Evolutionary conservation across 2,329 filamentous ascomycete species (phyloP), one percentile per base, ranked within the genome.

Genomic region (Aspergillus carbonarius): DNA sequence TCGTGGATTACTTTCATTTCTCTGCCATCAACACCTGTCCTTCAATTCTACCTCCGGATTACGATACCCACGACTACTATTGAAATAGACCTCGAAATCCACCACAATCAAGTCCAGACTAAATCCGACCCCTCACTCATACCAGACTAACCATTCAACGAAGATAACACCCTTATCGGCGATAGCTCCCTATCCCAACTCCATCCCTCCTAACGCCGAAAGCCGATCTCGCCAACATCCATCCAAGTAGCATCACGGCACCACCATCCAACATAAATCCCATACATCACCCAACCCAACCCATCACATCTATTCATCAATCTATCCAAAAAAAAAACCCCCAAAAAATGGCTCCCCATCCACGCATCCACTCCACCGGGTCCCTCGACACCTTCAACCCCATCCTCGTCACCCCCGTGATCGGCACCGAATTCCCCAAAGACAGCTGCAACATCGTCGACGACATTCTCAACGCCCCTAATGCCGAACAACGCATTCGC

Each of bases 401-500:
- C 3, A 49, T 58, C 17, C 15, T 59, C n/a, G 42, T 63, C 9
- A 78, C 77, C 0, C 69, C 72, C 1, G 70, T 77, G 18, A 79
- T 80, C 57, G 78, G 78, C 2, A 68, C 72, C 8, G 78, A 80
- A 63, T 79, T 74, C 56, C 70, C 69, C 6, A 70, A 70, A 25
- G 67, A 74, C 18, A 54, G 55, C 5, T 55, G 61, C 47, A 75
- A 79, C 57, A 70, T 80, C 17, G 69, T 70, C n/a, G 85, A 89
- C 37, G 67, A 68, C 12, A 80, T 83, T 66, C 77, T 91, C 5
- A 76, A 85, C 27, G 83, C 85, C 0, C 78, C 83, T 0, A 86
- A 89, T 68, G 79, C 84, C 0, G 86, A 90, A 50, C 83, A 86
- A 40, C 76, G 88, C 12, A 71, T 90, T 27, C 81, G 85, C 1